These are phyloP conservation scores for Trichosanthes cucumerina DNA, from an alignment of 306 rosid species.

Conservation along the genomic window DNA sequence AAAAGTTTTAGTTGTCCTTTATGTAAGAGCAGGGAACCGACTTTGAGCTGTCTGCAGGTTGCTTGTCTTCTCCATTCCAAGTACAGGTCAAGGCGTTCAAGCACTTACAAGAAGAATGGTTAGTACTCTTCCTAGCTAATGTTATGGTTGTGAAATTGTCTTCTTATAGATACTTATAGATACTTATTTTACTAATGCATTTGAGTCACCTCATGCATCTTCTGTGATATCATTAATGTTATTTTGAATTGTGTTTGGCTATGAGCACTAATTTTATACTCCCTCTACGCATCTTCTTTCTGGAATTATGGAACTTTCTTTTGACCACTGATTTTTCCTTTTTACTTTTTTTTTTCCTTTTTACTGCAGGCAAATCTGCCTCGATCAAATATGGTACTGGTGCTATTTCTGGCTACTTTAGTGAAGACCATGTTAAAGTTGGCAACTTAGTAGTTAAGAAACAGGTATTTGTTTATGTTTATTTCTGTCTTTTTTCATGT, in stretches of 20 bases:
- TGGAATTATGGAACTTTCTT: not conserved
- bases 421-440: slow-evolving; percentile 37
- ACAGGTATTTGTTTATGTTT: slow-evolving; percentile 26
- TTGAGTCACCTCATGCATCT: not conserved
- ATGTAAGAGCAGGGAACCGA: no score
- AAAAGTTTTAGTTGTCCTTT: not conserved
- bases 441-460: slow-evolving; percentile 39
- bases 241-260: not conserved
- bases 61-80: slow-evolving; percentile 48
- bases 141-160: not conserved
- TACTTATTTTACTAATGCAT: not conserved
- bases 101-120: slow-evolving; percentile 46
- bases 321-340: no score
- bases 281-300: not conserved
- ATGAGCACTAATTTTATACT: not conserved
- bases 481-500: not conserved
- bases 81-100: slow-evolving; percentile 35
- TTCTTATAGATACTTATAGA: not conserved
- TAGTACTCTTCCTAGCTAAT: not conserved
- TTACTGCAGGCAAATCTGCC: slow-evolving; percentile 35
- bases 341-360: not conserved
- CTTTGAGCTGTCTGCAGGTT: slow-evolving; percentile 26
- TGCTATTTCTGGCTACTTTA: slow-evolving; percentile 42
- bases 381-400: slow-evolving; percentile 48
- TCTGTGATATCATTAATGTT: not conserved